A percentile compares a stretch with the other conserved stretches of the same genome.
Conservation (phyloP, 2,329 filamentous ascomycete species). For the Westerdykella sp. region DNA sequence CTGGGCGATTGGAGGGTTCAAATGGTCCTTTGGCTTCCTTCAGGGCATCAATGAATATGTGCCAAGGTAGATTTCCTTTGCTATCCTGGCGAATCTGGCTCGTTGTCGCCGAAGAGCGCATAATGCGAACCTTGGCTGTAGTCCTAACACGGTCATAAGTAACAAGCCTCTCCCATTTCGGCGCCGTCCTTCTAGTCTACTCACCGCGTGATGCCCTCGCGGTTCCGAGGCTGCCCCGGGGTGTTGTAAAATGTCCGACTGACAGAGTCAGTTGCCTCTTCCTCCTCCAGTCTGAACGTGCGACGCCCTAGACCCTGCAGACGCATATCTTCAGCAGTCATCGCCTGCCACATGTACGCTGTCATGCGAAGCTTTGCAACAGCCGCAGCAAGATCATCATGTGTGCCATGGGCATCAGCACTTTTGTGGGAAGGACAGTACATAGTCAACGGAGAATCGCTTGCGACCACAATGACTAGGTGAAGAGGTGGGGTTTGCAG, state of each 20-base stretch:
- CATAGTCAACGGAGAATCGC: conserved; percentile 27
- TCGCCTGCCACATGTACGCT: conserved; percentile 33
- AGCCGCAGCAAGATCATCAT: conserved; percentile 24
- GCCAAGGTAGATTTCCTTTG: neutral
- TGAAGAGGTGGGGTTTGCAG: conserved; percentile 30
- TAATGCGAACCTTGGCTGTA: conserved; percentile 23
- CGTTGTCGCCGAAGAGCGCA: conserved; percentile 19
- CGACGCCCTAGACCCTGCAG: conserved; percentile 21
- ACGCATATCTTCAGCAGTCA: conserved; percentile 29
- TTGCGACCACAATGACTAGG: conserved; percentile 28
- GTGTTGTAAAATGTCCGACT: conserved; percentile 18
- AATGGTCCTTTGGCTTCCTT: conserved; percentile 21
- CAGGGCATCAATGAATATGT: conserved; percentile 20
- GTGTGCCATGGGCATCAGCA: conserved; percentile 18
- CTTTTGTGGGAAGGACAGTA: conserved; percentile 26
- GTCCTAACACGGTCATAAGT: conserved; percentile 1
- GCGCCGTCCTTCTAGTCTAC: neutral
- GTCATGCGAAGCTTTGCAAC: conserved; percentile 31
- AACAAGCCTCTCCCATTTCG: too few species aligned
- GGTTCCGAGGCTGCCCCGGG: conserved; percentile 4
- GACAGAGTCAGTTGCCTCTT: conserved; percentile 21
- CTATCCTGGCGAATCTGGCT: conserved; percentile 14
- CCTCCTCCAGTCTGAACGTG: conserved; percentile 28
- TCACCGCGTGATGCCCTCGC: conserved; percentile 14
- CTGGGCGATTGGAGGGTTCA: conserved; percentile 14